phyloP scores from a whole-genome alignment of 768 basidiomycete genomes.

The Lentinula edodes region DNA sequence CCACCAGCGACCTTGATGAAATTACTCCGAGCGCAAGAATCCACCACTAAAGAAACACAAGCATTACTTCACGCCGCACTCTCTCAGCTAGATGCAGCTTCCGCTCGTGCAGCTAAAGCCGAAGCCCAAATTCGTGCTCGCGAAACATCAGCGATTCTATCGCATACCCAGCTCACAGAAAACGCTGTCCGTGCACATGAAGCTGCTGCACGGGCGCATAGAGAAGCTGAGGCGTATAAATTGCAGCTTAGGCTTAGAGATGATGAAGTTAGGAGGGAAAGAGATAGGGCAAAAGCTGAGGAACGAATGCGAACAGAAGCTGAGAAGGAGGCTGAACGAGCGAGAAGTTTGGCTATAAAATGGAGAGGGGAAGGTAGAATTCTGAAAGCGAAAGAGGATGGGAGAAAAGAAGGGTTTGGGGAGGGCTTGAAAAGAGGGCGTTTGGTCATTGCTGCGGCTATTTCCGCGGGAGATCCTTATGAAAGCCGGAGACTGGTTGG shows the following conservation, averaged over 20 bases:
- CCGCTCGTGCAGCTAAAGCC: constrained; percentile 5
- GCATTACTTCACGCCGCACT: constrained; percentile 6
- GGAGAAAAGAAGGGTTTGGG: constrained; percentile 36
- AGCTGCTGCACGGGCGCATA: not conserved
- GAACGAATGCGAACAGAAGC: constrained; percentile 28
- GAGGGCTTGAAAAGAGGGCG: constrained; percentile 49
- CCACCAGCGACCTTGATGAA: constrained; percentile 1
- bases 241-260: constrained; percentile 1
- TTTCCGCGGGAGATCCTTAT: not conserved
- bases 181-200: not conserved
- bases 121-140: not conserved
- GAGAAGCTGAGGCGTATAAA: constrained; percentile 6
- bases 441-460: constrained; percentile 12
- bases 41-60: constrained; percentile 2
- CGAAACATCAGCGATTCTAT: not conserved
- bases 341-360: constrained; percentile 48
- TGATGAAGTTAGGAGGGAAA: constrained; percentile 18
- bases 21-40: constrained; percentile 6
- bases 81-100: constrained; percentile 2
- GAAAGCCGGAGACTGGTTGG: not conserved
- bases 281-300: constrained; percentile 17
- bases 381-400: constrained; percentile 50
- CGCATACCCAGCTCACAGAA: constrained; percentile 1
- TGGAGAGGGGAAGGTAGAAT: constrained; percentile 48
- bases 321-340: constrained; percentile 26